Evolutionary conservation across 805 yeast species (phyloP), one percentile per base, ranked within the genome.

Genomic region (Debaryomyces prosopidis): DNA sequence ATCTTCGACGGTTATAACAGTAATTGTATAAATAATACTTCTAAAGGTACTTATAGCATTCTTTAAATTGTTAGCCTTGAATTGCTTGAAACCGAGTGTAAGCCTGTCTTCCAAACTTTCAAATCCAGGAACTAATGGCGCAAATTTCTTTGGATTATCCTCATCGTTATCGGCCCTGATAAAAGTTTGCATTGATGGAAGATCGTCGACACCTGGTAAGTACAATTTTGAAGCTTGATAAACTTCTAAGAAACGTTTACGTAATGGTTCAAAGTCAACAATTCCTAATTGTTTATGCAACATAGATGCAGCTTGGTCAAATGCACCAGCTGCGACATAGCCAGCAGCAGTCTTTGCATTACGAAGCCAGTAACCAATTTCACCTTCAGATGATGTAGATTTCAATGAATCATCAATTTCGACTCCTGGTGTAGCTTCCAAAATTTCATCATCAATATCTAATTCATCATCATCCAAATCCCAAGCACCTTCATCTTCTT

Each of bases 241-340:
- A 10, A 90, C 85, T 57, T 89, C 92, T 63, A 87, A 55, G 73
- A 94, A 94, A 49, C 96, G 79, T 23, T 75, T 62, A 69, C 92
- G 83, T 56, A 94, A 77, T 11, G 98, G 98, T 59, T 84, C 96
- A 63, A 95, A 92, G 55, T 88, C 77, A 20, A 81, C 84, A 42
- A 89, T 80, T 57, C 97, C 99, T 37, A 85, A 75, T 68, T 95
- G 99, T 59, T 92, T 86, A 72, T 85, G 83, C 58, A 94, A 78
- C 61, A 95, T 80, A 58, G 90, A 95, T 33, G 97, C 94, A 32
- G 98, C 99, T 43, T 92, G 87, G 54, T 90, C 97, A 63, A 92
- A 92, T 4, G 95, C 87, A 57, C 99, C 99, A 2, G 97, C 90
- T 2, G 99, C 97, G 58, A 86, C 90, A 57, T 89, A 88, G 20